These are phyloP conservation scores for Babesia bovis DNA, from an alignment of 169 alveolate species.

Conservation along the genomic window DNA sequence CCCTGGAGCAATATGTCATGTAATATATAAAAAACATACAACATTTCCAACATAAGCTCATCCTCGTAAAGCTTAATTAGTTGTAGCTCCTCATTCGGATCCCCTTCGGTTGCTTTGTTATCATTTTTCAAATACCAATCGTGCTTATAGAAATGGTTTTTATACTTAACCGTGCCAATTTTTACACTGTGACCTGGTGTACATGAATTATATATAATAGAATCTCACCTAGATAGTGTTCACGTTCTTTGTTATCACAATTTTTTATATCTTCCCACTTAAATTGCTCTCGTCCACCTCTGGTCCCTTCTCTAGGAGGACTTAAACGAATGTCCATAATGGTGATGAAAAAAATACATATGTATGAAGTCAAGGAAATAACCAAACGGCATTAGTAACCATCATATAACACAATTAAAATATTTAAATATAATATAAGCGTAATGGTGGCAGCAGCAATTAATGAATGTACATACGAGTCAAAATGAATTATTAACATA, in stretches of 20 bases:
- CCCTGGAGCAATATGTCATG: constrained; percentile 7
- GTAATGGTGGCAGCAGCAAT: too few relatives aligned
- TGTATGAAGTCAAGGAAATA: too few relatives aligned
- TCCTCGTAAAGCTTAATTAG: constrained; percentile 52
- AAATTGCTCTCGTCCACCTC: constrained; percentile 66
- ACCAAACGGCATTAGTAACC: too few relatives aligned
- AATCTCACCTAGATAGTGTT: constrained; percentile 53
- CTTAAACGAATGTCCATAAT: constrained; percentile 56
- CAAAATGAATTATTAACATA: too few relatives aligned
- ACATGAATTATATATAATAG: neutral
- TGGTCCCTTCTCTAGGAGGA: constrained; percentile 60
- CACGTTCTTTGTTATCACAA: constrained; percentile 42
- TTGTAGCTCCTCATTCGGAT: constrained; percentile 20
- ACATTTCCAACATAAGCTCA: constrained; percentile 65
- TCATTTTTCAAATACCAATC: constrained; percentile 56
- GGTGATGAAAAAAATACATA: neutral
- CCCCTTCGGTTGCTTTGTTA: neutral
- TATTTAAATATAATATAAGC: too few relatives aligned
- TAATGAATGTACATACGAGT: too few relatives aligned
- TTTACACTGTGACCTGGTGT: constrained; percentile 50
- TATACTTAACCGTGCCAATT: constrained; percentile 45
- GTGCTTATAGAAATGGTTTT: constrained; percentile 50
- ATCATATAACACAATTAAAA: too few relatives aligned
- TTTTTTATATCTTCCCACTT: constrained; percentile 61
- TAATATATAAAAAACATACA: constrained; percentile 25